Conservation (phyloP, 2,329 filamentous ascomycete genomes). For the Myriosclerotinia curreyana region DNA sequence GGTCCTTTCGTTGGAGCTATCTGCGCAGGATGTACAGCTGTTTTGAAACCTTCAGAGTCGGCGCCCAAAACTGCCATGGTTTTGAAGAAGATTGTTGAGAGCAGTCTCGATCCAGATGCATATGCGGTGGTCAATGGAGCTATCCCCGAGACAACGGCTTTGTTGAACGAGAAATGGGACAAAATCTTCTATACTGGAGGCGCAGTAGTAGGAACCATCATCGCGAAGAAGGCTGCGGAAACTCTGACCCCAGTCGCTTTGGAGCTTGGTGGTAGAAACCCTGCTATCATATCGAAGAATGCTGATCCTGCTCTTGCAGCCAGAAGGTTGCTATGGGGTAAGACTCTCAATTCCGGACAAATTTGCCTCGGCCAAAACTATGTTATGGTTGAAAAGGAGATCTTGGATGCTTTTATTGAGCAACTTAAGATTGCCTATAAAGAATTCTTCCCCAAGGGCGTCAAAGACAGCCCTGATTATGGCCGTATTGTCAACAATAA, state of each 20-base stretch:
- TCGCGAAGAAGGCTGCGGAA: conserved; percentile 84
- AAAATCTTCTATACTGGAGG: conserved; percentile 97
- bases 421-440: conserved; percentile 68
- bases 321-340: conserved; percentile 82
- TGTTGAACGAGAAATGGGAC: conserved; percentile 90
- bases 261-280: conserved; percentile 89
- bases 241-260: conserved; percentile 83
- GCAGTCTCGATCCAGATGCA: conserved; percentile 70
- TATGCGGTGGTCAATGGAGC: conserved; percentile 79
- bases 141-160: conserved; percentile 72
- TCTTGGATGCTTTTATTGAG: conserved; percentile 68
- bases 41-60: conserved; percentile 88
- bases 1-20: conserved; percentile 85
- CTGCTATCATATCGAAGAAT: conserved; percentile 83
- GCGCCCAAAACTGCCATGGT: conserved; percentile 74
- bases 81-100: conserved; percentile 73
- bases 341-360: conserved; percentile 82
- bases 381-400: conserved; percentile 73
- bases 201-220: conserved; percentile 74
- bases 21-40: conserved; percentile 81
- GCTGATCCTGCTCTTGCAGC: conserved; percentile 79
- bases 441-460: conserved; percentile 81
- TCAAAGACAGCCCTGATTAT: conserved; percentile 74
- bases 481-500: conserved; percentile 75
- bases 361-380: conserved; percentile 94